phyloP scores from a whole-genome alignment of 305 asterid species.

The Euphrasia arctica region DNA sequence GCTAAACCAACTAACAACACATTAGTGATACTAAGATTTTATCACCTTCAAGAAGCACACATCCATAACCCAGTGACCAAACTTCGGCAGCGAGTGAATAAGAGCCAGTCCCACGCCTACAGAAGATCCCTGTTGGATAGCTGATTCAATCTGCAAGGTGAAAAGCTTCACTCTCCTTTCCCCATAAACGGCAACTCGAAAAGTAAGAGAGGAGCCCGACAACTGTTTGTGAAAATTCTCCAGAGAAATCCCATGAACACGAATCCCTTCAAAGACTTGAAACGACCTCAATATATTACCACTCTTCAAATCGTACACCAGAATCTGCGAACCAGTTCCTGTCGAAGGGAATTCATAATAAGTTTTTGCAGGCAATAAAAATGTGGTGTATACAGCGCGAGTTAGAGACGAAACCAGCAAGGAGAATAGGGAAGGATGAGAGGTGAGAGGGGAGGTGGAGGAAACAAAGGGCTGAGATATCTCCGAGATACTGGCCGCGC shows the following conservation, averaged over 20 bases:
- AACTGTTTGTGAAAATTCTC: slow-evolving; percentile 31
- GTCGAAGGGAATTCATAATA: slow-evolving; percentile 14
- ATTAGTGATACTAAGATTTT: background rate
- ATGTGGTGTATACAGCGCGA: background rate
- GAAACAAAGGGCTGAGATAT: slow-evolving; percentile 86
- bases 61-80: slow-evolving; percentile 86
- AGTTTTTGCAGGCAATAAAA: background rate
- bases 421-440: slow-evolving; percentile 61
- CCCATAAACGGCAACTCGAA: slow-evolving; percentile 63
- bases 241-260: slow-evolving; percentile 81
- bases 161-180: slow-evolving; percentile 87
- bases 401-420: slow-evolving; percentile 53
- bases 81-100: slow-evolving; percentile 54
- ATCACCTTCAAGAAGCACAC: slow-evolving; percentile 68
- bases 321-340: slow-evolving; percentile 91
- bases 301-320: slow-evolving; percentile 51
- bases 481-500: slow-evolving; percentile 80
- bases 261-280: slow-evolving; percentile 80
- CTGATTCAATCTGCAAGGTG: slow-evolving; percentile 39
- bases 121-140: slow-evolving; percentile 17
- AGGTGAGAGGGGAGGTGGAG: slow-evolving; percentile 59
- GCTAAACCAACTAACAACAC: background rate
- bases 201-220: slow-evolving; percentile 28
- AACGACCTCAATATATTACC: slow-evolving; percentile 49
- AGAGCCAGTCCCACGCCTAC: slow-evolving; percentile 38